Conservation (phyloP, 2,329 filamentous ascomycete genomes). For the Pyrenochaeta sp. region DNA sequence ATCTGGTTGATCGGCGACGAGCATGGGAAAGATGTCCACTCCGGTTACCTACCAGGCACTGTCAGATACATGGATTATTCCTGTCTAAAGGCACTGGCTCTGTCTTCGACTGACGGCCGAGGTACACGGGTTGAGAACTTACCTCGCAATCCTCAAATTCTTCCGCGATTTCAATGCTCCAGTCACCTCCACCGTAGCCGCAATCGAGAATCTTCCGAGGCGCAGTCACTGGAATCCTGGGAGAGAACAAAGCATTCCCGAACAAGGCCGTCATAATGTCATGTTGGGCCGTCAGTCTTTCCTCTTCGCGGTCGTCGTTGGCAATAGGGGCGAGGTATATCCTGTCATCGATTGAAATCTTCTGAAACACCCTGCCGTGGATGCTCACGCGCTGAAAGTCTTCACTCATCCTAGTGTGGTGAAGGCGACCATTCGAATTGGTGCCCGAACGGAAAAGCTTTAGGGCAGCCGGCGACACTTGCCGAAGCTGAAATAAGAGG, state of each 20-base stretch:
- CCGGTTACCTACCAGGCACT: slow-evolving; percentile 45
- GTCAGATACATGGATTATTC: no score
- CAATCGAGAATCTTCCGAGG: slow-evolving; percentile 48
- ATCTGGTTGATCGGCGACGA: slow-evolving; percentile 45
- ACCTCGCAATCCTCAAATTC: slow-evolving; percentile 49
- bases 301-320: slow-evolving; percentile 47
- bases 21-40: slow-evolving; percentile 47
- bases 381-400: slow-evolving; percentile 36
- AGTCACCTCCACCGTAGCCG: slow-evolving; percentile 49
- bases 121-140: slow-evolving; percentile 14
- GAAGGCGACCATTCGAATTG: background rate
- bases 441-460: no score
- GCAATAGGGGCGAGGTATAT: slow-evolving; percentile 51
- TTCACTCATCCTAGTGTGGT: slow-evolving; percentile 21
- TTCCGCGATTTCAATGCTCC: slow-evolving; percentile 47
- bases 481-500: background rate
- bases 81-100: no score
- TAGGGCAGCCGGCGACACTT: background rate
- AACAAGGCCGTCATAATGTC: slow-evolving; percentile 41
- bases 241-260: slow-evolving; percentile 37
- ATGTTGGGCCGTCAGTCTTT: slow-evolving; percentile 45
- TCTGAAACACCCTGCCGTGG: slow-evolving; percentile 50
- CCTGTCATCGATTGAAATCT: slow-evolving; percentile 44
- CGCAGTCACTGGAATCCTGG: slow-evolving; percentile 30
- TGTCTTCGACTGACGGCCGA: no score